Evolutionary conservation across 1,284 basidiomycete species (phyloP), one percentile per base, ranked within the genome.

Genomic region (Chalciporus piperatoides): DNA sequence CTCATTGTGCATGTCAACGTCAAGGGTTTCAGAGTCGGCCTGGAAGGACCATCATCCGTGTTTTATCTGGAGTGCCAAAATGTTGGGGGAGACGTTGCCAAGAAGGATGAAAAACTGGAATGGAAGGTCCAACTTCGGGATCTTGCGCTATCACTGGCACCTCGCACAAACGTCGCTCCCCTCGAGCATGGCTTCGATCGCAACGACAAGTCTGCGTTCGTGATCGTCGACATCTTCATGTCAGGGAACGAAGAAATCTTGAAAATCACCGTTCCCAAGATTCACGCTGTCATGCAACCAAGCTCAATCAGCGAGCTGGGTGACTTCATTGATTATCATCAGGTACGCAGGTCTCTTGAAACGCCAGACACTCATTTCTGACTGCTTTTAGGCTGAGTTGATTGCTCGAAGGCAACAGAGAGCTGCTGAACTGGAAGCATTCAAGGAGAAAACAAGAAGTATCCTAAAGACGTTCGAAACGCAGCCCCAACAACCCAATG

Each of bases 211-310:
- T 88, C 88, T 5, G 91, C 91, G 1, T 93, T 92, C 62, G 86
- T 96, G 55, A 78, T 82, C 19, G 75, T 95, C 41, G 89, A 95
- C 59, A 75, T 91, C 57, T 56, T 60, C 14, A 56, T 65, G 2
- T 60, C 53, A 5, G 59, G 63, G 5, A 50, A 56, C n/a, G 68
- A 67, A 38, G 76, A 77, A 38, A 56, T 65, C 24, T 60, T 89
- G 14, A 73, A 81, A 37, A 54, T 93, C 25, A 67, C 70, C 1
- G 68, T 94, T 21, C 80, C 79, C 6, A 88, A 87, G 63, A 82
- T 92, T 6, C 91, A 96, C 63, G 91, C 92, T 0, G 89, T 95
- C 41, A 86, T 95, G 86, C 92, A 94, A 65, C 85, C 93, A 14
- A 90, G 89, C 52, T 93, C 93, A 0, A 84, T 96, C 44, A 86